Evolutionary conservation across 805 yeast species (phyloP).

Genomic region (Lachancea mirantina): DNA sequence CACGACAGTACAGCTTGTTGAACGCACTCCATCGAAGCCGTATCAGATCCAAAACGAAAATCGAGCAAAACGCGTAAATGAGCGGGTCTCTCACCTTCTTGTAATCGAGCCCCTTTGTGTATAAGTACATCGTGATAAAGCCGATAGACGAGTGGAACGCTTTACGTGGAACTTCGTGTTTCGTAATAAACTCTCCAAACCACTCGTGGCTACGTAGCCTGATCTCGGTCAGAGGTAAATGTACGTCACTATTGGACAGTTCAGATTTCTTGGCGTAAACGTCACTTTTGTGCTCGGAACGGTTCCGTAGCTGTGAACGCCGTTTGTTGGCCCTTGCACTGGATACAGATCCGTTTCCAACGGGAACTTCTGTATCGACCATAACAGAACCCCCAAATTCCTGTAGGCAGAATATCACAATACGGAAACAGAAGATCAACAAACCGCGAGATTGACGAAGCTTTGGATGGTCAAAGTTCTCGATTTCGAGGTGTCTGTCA

Average conservation of each 20-base stretch:
- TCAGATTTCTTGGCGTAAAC: too few relatives aligned
- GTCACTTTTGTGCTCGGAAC: too few relatives aligned
- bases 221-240: slow-evolving; percentile 28
- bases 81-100: slow-evolving; percentile 55
- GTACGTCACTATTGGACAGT: slow-evolving; percentile 21
- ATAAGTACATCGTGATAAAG: slow-evolving; percentile 65
- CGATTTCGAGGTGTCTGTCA: too few relatives aligned
- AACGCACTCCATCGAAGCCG: slow-evolving; percentile 56
- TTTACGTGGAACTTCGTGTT: slow-evolving; percentile 88
- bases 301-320: too few relatives aligned
- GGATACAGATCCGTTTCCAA: too few relatives aligned
- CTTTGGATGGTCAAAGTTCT: too few relatives aligned
- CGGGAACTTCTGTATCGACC: too few relatives aligned
- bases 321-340: too few relatives aligned
- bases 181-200: slow-evolving; percentile 51
- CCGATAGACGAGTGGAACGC: slow-evolving; percentile 86
- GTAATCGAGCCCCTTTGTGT: slow-evolving; percentile 52
- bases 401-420: too few relatives aligned
- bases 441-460: too few relatives aligned
- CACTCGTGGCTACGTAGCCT: slow-evolving; percentile 36
- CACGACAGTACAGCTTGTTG: slow-evolving; percentile 58
- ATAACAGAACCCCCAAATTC: too few relatives aligned
- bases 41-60: slow-evolving; percentile 58
- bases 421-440: too few relatives aligned
- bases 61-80: slow-evolving; percentile 43